These are phyloP conservation scores for Sugiyamaella grinbergsii DNA, from an alignment of 1,139 yeast species.

Conservation along the genomic window DNA sequence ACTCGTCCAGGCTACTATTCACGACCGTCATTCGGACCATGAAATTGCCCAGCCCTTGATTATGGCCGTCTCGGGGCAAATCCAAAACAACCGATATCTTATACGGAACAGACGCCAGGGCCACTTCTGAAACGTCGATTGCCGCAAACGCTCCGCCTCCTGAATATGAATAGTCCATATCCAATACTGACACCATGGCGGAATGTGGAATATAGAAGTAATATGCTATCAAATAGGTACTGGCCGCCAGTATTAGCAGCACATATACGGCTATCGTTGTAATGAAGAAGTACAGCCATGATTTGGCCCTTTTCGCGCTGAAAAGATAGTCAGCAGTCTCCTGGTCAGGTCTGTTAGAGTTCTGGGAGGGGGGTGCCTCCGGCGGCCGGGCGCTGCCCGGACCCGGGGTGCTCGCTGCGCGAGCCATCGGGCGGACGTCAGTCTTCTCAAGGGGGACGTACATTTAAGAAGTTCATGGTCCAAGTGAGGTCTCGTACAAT, in stretches of 20 bases:
- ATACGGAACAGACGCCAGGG: conserved; percentile 32
- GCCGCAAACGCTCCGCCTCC: conserved; percentile 22
- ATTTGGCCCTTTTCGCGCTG: conserved; percentile 20
- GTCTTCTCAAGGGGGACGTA: too few relatives aligned
- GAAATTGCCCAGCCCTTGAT: conserved; percentile 42
- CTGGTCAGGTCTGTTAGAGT: conserved; percentile 3
- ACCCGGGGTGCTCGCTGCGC: too few relatives aligned
- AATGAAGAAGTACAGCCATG: conserved; percentile 26
- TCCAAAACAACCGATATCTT: conserved; percentile 35
- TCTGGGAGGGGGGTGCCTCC: neutral
- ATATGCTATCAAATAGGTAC: conserved; percentile 31
- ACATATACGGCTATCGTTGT: conserved; percentile 23
- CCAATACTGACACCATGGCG: conserved; percentile 25
- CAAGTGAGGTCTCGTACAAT: too few relatives aligned
- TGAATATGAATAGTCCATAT: conserved; percentile 30
- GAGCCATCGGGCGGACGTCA: too few relatives aligned
- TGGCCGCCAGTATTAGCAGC: conserved; percentile 29
- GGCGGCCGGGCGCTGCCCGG: neutral
- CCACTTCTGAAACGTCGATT: conserved; percentile 25
- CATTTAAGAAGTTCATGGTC: conserved; percentile 7
- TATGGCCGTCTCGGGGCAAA: conserved; percentile 39
- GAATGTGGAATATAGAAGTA: conserved; percentile 33
- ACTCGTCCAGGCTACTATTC: conserved; percentile 23
- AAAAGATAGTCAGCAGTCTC: conserved; percentile 21
- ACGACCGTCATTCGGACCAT: conserved; percentile 33